Conservation (phyloP, 495 filamentous ascomycete genomes). For the Talaromyces wortmannii region DNA sequence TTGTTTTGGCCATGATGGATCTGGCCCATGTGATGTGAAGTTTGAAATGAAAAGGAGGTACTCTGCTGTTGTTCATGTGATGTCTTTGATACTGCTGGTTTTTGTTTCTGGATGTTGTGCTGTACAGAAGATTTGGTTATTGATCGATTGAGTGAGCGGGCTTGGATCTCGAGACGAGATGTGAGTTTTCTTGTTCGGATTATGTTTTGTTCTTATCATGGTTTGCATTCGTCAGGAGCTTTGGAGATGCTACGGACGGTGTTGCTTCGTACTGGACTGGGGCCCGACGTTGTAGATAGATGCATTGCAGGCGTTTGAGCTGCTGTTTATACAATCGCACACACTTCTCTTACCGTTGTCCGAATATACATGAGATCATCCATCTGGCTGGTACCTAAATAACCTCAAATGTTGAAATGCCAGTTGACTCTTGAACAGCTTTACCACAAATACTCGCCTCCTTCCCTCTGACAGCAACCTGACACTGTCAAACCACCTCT, state of each 20-base stretch:
- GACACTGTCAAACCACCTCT: too few species aligned
- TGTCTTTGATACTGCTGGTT: neutral
- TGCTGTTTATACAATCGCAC: constrained; percentile 2
- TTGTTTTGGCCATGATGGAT: neutral
- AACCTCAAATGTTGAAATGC: too few species aligned
- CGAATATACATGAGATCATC: neutral
- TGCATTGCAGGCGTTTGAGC: constrained; percentile 7
- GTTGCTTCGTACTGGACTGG: constrained; percentile 5
- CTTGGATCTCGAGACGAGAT: neutral
- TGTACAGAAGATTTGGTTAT: constrained; percentile 3
- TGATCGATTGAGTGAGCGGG: neutral
- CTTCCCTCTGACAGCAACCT: too few species aligned
- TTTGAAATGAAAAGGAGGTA: constrained; percentile 5
- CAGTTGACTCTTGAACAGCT: too few species aligned
- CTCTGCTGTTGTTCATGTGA: neutral
- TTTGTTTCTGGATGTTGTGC: neutral
- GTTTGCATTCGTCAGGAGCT: constrained; percentile 22
- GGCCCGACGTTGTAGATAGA: constrained; percentile 6
- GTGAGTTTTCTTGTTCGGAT: neutral
- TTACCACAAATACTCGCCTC: too few species aligned
- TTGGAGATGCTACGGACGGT: constrained; percentile 11
- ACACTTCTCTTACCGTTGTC: neutral
- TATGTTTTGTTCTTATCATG: constrained; percentile 2
- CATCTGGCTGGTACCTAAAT: too few species aligned
- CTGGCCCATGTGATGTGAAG: neutral